These are phyloP conservation scores for Apium graveolens DNA, from an alignment of 129 eudicot genomes.

Conservation along the genomic window DNA sequence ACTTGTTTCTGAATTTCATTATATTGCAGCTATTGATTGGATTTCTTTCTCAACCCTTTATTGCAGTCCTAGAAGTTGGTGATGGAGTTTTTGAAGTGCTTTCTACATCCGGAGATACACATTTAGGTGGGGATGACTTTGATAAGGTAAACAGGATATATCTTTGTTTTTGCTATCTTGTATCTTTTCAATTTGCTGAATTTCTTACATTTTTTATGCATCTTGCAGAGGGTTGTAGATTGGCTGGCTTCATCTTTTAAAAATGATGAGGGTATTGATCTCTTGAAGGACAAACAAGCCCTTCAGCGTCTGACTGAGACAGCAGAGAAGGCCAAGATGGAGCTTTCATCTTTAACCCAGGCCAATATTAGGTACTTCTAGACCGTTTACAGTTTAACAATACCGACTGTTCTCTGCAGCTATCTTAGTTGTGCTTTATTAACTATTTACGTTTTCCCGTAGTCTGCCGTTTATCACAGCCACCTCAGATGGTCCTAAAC, in stretches of 20 bases:
- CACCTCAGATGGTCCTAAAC: constrained; percentile 97
- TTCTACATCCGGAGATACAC: constrained; percentile 98
- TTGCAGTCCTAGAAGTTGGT: constrained; percentile 97
- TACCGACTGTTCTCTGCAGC: neutral
- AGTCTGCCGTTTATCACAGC: constrained; percentile 99
- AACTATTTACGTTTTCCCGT: constrained; percentile 9
- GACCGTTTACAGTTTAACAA: neutral
- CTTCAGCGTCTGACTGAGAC: constrained; percentile 94
- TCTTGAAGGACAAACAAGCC: constrained; percentile 96
- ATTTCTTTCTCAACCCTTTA: constrained; percentile 15
- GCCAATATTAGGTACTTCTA: constrained; percentile 66
- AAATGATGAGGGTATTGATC: constrained; percentile 87
- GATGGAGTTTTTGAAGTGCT: constrained; percentile 99
- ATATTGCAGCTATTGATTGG: constrained; percentile 5
- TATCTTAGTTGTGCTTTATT: neutral
- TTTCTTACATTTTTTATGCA: neutral
- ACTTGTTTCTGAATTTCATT: neutral
- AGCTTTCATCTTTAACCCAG: constrained; percentile 85
- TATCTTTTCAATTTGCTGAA: neutral
- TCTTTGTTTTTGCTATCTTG: neutral
- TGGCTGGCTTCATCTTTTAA: constrained; percentile 87
- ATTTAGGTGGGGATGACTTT: constrained; percentile 98
- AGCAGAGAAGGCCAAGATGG: constrained; percentile 99
- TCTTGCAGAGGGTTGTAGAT: constrained; percentile 83
- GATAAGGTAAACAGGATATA: constrained; percentile 55